Evolutionary conservation across 1,139 yeast species (phyloP).

Genomic region (Taphrina confusa): DNA sequence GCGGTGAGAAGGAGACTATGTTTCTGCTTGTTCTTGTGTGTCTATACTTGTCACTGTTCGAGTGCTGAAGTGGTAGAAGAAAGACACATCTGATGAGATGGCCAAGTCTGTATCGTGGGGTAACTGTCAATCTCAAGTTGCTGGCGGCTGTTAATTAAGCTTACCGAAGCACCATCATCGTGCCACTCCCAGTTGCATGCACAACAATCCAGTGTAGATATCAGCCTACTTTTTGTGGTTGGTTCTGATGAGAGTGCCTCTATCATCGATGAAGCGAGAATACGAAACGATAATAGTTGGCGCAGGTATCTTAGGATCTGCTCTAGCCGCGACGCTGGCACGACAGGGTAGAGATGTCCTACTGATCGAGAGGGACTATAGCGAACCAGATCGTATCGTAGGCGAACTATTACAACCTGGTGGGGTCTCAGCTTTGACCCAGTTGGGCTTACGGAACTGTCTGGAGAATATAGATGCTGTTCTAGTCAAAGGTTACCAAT

Average conservation of each 20-base stretch:
- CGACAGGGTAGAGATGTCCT: constrained; percentile 78
- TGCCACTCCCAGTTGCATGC: too few relatives aligned
- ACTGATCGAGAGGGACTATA: constrained; percentile 76
- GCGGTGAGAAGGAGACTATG: too few relatives aligned
- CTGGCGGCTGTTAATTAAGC: not conserved
- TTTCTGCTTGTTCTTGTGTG: too few relatives aligned
- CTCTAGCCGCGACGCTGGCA: constrained; percentile 85
- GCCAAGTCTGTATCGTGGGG: too few relatives aligned
- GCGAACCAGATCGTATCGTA: constrained; percentile 90
- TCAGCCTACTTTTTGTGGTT: too few relatives aligned
- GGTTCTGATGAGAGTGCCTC: too few relatives aligned
- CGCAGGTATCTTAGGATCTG: constrained; percentile 96
- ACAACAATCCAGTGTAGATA: too few relatives aligned
- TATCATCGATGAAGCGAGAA: constrained; percentile 38
- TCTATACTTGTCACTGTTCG: too few relatives aligned
- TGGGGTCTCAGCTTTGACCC: constrained; percentile 76
- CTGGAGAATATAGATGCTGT: constrained; percentile 80
- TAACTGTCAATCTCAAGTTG: not conserved
- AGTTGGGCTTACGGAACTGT: constrained; percentile 76
- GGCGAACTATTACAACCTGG: constrained; percentile 97
- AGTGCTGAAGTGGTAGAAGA: too few relatives aligned
- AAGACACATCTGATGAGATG: too few relatives aligned
- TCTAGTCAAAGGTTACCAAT: constrained; percentile 75
- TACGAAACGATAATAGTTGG: constrained; percentile 76
- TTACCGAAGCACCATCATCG: not conserved